phyloP scores from a whole-genome alignment of 2,329 filamentous ascomycete species.

The Sporothrix euskadiensis region DNA sequence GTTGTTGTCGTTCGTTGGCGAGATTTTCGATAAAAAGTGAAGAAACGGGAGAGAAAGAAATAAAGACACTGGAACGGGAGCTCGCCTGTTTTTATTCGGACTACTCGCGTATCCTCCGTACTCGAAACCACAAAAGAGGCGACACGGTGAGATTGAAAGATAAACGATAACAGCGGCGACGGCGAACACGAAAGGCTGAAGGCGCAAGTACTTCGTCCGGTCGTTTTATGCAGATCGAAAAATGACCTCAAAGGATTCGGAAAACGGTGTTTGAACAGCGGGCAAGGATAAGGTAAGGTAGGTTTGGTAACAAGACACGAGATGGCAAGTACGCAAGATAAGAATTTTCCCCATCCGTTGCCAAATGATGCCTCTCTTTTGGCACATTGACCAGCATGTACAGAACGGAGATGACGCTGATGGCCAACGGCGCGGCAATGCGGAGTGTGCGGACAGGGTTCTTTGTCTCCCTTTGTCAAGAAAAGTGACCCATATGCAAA shows the following conservation, averaged over 20 bases:
- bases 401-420: conserved; percentile 58
- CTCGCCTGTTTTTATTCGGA: background rate
- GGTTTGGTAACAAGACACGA: background rate
- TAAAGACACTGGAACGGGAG: background rate
- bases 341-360: background rate
- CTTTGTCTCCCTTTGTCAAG: conserved; percentile 46
- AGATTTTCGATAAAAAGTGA: background rate
- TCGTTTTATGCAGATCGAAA: background rate
- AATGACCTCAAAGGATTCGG: background rate
- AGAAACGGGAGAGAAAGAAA: background rate
- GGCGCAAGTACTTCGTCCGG: background rate
- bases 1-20: background rate
- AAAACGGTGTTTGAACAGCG: background rate
- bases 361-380: background rate
- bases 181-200: background rate
- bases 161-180: background rate
- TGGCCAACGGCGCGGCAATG: conserved; percentile 62
- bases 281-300: background rate
- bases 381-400: conserved; percentile 69
- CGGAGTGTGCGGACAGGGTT: conserved; percentile 66
- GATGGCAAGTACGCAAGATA: background rate
- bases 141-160: background rate
- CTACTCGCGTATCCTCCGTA: background rate
- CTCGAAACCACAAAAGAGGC: background rate
- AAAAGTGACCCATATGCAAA: background rate